Base-by-base conservation (phyloP, 2,329 filamentous ascomycete species). In the Chaetomiaceae sp. region DNA sequence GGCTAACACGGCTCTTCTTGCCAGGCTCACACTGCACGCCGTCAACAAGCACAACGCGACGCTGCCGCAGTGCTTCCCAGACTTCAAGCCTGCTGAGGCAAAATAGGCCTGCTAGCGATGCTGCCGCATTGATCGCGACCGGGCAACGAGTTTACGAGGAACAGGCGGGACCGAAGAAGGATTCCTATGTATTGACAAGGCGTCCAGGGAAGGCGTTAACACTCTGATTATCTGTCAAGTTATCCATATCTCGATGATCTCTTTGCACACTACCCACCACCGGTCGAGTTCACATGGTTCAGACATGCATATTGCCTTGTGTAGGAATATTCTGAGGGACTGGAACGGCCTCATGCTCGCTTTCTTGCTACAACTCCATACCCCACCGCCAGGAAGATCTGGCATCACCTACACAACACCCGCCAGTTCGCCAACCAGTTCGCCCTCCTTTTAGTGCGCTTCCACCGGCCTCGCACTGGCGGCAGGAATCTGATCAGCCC, bases 31-130 rank as follows among this genome's bases (percentile, higher is more conserved):
- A 54, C 81, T 86, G 63, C 87, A 91, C 68, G 85, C 86, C 55
- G 66, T 70, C 57, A 89, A 89, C 71, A 89, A 89, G 76, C 87
- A 91, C 73, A 83, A 71, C 73, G 88, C 89, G 74, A 75, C 76
- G 37, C 73, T 88, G 23, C 66, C 75, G 44, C 85, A 88, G 37
- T 90, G 87, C 72, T 91, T 91, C 71, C 83, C 83, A 16, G 68
- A 58, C 46, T 77, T 72, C 57, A 61, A 65, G 60, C 7, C 39
- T n/a, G 58, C 46, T 42, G 43, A 41, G 16, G 38, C 52, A 19
- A 58, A 58, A 51, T 57, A 23, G 53, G 38, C 30, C 16, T 19
- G 41, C 16, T n/a, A 12, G 19, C 40, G 20, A 19, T 25, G 30
- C 35, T 38, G 8, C 30, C 43, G 8, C 25, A 31, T 34, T 48